phyloP scores from a whole-genome alignment of 2,329 filamentous ascomycete genomes.

The Boeremia lycopersici region DNA sequence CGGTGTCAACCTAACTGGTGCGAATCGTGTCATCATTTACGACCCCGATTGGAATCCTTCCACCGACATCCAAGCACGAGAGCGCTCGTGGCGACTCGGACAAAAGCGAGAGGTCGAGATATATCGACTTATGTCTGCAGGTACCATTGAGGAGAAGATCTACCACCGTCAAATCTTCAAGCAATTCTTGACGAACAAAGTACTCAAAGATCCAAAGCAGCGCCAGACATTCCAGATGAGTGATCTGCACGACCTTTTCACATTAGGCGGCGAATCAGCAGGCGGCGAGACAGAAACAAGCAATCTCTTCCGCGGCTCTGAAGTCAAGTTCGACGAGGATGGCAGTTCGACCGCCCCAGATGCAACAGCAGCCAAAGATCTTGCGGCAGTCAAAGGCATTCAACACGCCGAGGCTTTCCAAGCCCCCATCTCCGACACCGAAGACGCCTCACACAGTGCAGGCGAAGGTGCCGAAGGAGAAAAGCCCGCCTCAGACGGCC shows the following conservation, averaged over 20 bases:
- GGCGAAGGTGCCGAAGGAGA: constrained; percentile 23
- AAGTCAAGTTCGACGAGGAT: constrained; percentile 65
- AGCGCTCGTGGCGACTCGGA: constrained; percentile 92
- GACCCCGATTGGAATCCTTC: constrained; percentile 99
- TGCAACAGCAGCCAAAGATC: constrained; percentile 34
- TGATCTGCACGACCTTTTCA: constrained; percentile 92
- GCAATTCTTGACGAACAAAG: constrained; percentile 96
- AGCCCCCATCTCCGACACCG: constrained; percentile 32
- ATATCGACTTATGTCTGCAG: constrained; percentile 96
- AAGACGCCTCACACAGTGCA: constrained; percentile 27
- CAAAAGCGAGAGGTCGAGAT: constrained; percentile 96
- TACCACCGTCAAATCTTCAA: constrained; percentile 99
- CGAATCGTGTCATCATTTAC: constrained; percentile 95
- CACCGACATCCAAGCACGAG: constrained; percentile 91
- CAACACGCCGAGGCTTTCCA: constrained; percentile 53
- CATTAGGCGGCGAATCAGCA: constrained; percentile 66
- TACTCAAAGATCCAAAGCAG: constrained; percentile 91
- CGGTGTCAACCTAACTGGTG: constrained; percentile 92
- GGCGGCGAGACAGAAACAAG: constrained; percentile 81
- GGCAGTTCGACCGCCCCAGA: constrained; percentile 26
- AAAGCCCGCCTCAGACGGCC: constrained; percentile 54
- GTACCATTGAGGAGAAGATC: constrained; percentile 98
- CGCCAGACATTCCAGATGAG: constrained; percentile 87
- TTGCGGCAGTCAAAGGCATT: constrained; percentile 50
- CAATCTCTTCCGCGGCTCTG: constrained; percentile 84